phyloP scores from a whole-genome alignment of 805 yeast species.

The Blastobotrys attinorum region DNA sequence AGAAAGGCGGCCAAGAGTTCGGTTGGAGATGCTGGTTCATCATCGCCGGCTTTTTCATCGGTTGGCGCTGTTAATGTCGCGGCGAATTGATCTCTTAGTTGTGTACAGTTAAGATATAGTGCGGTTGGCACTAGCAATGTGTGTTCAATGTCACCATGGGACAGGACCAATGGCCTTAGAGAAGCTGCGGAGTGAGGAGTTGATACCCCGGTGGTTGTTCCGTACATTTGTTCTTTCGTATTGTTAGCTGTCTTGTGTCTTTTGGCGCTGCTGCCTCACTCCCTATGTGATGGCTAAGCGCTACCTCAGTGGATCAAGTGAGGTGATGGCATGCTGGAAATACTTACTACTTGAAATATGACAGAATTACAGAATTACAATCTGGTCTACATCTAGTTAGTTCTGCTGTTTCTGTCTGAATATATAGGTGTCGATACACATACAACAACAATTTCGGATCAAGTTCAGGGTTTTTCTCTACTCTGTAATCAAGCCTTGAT shows the following conservation, averaged over 20 bases:
- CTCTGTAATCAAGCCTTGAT: too few species aligned
- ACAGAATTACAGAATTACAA: too few species aligned
- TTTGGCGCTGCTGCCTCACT: too few species aligned
- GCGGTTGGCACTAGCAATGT: slow-evolving; percentile 80
- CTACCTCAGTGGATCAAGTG: too few species aligned
- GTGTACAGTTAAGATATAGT: slow-evolving; percentile 71
- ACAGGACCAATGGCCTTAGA: slow-evolving; percentile 71
- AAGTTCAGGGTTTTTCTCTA: too few species aligned
- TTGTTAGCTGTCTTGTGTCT: background rate
- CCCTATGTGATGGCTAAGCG: too few species aligned
- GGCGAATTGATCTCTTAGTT: slow-evolving; percentile 77
- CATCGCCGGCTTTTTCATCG: slow-evolving; percentile 77
- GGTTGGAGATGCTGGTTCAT: slow-evolving; percentile 80
- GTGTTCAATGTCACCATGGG: slow-evolving; percentile 84
- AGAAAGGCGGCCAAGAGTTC: slow-evolving; percentile 80
- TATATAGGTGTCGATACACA: too few species aligned
- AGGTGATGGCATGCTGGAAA: too few species aligned
- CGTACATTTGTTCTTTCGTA: slow-evolving; percentile 15
- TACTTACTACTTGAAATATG: too few species aligned
- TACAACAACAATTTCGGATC: too few species aligned
- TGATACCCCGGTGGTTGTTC: slow-evolving; percentile 31
- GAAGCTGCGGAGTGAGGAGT: slow-evolving; percentile 41
- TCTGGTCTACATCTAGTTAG: too few species aligned
- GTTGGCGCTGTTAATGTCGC: slow-evolving; percentile 68
- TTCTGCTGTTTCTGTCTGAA: too few species aligned